Percentiles rank a stretch among this genome's conserved stretches.
Evolutionary conservation across 352 stramenopile genomes (phyloP).

Genomic region (Phytophthora pisi): DNA sequence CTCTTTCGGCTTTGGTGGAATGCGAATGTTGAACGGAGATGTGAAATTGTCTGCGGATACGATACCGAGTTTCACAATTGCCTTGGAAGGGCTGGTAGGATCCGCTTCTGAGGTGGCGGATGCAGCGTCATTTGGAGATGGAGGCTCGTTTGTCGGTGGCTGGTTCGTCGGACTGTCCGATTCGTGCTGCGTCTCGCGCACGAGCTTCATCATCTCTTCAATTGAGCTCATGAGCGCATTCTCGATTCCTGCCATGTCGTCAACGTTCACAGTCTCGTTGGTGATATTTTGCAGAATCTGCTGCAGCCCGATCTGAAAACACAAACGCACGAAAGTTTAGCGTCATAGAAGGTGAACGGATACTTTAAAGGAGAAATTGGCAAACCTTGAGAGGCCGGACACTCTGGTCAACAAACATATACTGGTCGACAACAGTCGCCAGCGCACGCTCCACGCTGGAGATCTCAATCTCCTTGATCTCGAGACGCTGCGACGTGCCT

Average conservation of each 20-base stretch:
- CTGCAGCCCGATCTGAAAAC: constrained; percentile 71
- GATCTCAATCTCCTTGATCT: constrained; percentile 75
- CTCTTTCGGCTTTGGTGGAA: constrained; percentile 61
- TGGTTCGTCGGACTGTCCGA: constrained; percentile 20
- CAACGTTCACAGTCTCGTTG: constrained; percentile 68
- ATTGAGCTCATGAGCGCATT: constrained; percentile 61
- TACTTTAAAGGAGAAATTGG: background rate
- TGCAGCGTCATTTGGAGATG: constrained; percentile 11
- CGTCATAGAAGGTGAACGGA: background rate
- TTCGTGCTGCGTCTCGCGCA: constrained; percentile 46
- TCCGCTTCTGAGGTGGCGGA: constrained; percentile 3
- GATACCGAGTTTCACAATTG: constrained; percentile 22
- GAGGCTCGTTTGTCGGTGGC: constrained; percentile 2
- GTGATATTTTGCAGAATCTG: constrained; percentile 83
- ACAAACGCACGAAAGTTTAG: constrained; percentile 7
- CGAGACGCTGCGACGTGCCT: constrained; percentile 66
- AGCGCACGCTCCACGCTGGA: constrained; percentile 63
- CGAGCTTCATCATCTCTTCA: constrained; percentile 77
- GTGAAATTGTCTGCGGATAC: constrained; percentile 67
- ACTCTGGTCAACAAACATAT: constrained; percentile 83
- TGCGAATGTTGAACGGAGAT: constrained; percentile 79
- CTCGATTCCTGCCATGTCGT: constrained; percentile 69
- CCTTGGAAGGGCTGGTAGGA: background rate
- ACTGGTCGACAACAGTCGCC: constrained; percentile 78
- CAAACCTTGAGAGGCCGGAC: constrained; percentile 79